A percentile compares a stretch with the other conserved stretches of the same genome.
Evolutionary conservation across 169 alveolate genomes (phyloP).

Genomic region (Cryptosporidium felis): DNA sequence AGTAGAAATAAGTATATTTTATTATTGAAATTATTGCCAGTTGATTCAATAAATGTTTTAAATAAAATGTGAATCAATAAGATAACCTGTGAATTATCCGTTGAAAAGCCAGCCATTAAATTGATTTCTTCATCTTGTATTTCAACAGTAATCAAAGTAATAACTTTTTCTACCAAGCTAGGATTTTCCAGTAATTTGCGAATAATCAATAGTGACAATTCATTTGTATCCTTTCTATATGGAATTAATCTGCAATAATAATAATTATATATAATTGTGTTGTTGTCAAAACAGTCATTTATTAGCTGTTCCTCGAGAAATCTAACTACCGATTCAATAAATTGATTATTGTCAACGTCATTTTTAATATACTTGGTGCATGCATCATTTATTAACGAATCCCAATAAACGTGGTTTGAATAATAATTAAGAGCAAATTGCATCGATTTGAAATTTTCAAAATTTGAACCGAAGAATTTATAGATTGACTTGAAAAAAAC

Average conservation of each 20-base stretch:
- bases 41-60: not conserved
- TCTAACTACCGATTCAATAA: not conserved
- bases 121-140: not conserved
- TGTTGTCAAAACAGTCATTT: not conserved
- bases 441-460: no score
- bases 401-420: not conserved
- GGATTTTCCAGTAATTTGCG: not conserved
- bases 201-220: not conserved
- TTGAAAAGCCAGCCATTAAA: not conserved
- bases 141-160: not conserved
- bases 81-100: not conserved
- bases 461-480: not conserved
- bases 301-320: constrained; percentile 4
- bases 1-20: not conserved
- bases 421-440: no score
- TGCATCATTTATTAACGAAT: not conserved
- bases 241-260: not conserved
- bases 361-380: not conserved
- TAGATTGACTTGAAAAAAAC: not conserved
- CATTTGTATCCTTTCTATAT: not conserved
- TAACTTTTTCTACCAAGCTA: constrained; percentile 3
- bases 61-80: not conserved
- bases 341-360: not conserved
- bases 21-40: not conserved
- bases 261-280: not conserved